Conservation (phyloP, 2,329 filamentous ascomycete species). For the Pyricularia pennisetigena region DNA sequence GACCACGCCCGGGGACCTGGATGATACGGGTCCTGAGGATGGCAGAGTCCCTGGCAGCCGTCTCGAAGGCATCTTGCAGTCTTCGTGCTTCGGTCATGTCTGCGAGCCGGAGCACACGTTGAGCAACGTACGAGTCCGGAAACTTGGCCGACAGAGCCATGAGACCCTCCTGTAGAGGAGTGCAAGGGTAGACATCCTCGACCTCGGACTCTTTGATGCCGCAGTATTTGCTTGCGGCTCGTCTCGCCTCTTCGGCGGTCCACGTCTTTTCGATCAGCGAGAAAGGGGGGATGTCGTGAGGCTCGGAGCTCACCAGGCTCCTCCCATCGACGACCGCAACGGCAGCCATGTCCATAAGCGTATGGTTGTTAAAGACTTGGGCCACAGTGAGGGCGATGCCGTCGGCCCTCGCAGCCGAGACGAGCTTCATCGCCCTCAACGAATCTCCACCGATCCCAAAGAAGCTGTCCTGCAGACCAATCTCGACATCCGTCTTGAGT, state of each 20-base stretch:
- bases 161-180: slow-evolving; percentile 42
- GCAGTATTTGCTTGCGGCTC: slow-evolving; percentile 13
- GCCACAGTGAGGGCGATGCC: slow-evolving; percentile 32
- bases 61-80: slow-evolving; percentile 32
- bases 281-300: slow-evolving; percentile 11
- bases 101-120: slow-evolving; percentile 32
- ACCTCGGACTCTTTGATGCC: slow-evolving; percentile 19
- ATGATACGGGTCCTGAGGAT: slow-evolving; percentile 40
- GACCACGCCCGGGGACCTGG: slow-evolving; percentile 29
- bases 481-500: slow-evolving; percentile 6
- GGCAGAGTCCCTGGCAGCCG: slow-evolving; percentile 23
- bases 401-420: slow-evolving; percentile 28
- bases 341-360: slow-evolving; percentile 31
- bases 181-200: slow-evolving; percentile 45
- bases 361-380: slow-evolving; percentile 33
- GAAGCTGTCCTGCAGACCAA: slow-evolving; percentile 31
- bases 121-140: slow-evolving; percentile 41
- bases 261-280: slow-evolving; percentile 10
- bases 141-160: slow-evolving; percentile 42
- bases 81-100: slow-evolving; percentile 23
- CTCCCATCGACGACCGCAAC: slow-evolving; percentile 14
- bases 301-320: slow-evolving; percentile 9
- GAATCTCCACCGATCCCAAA: slow-evolving; percentile 41
- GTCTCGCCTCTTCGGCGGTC: background rate
- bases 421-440: slow-evolving; percentile 39